Evolutionary conservation across 371 early-diverging fungal genomes (phyloP), one percentile per base, ranked within the genome.

Genomic region (Zopfochytrium polystomum): DNA sequence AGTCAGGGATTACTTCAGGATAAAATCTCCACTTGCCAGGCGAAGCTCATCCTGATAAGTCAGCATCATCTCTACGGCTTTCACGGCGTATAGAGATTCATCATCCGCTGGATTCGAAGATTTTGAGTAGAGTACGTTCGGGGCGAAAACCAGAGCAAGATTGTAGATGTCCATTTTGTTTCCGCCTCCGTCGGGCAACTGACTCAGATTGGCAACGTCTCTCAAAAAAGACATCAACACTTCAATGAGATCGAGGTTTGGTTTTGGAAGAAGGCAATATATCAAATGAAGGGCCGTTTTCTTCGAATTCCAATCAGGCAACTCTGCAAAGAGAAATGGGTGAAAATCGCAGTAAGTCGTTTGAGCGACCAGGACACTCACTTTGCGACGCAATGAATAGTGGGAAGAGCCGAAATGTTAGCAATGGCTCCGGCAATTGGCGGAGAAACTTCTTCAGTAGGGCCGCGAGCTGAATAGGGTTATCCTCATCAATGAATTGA

Each of bases 371-470:
- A 52, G 18, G 30, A 2, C 52, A 31, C 63, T 58, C 82, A 89
- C 90, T 86, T 62, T 90, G 88, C 42, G 89, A 82, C 1, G 78
- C 74, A 32, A 92, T 71, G 67, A 97, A 92, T 20, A 95, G 67
- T 13, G 82, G 78, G 66, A 91, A 86, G 46, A 96, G 75, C 62
- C 87, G 82, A 71, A 85, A 92, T 5, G 96, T 92, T 58, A 97
- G 72, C 23, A 97, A 73, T 1, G 98, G 98, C 49, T 97, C 96
- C 0, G 98, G 96, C 54, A 96, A 62, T 44, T 95, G 94, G n/a
- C 96, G 85, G 60, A 96, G 68, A 62, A 90, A 97, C 70, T 90
- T 91, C 62, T 96, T 96, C 63, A 97, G 71, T 44, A 97, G 73
- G 0, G 98, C 96, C 1, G 96, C 95, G 7, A 95, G 77, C 70